phyloP scores from a whole-genome alignment of 169 alveolate genomes.

The Miamiensis avidus region DNA sequence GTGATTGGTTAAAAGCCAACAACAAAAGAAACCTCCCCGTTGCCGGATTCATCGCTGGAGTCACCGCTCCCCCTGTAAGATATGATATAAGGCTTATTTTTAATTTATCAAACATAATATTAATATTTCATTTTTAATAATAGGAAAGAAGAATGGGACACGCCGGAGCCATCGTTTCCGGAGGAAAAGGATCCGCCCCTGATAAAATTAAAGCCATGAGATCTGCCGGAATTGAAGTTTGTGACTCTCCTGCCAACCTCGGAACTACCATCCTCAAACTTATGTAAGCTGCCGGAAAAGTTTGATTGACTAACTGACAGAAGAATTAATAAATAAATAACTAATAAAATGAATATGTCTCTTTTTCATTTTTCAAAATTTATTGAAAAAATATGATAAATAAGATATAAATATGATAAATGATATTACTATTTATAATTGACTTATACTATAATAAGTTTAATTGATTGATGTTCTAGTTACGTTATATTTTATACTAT shows the following conservation, averaged over 20 bases:
- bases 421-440: no score
- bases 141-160: conserved; percentile 89
- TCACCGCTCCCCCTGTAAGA: conserved; percentile 98
- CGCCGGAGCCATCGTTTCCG: conserved; percentile 88
- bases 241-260: conserved; percentile 88
- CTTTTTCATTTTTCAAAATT: no score
- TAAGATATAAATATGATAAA: no score
- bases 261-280: conserved; percentile 84
- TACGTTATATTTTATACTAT: no score
- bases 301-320: conserved; percentile 78
- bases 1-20: conserved; percentile 93
- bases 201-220: conserved; percentile 91
- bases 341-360: conserved; percentile 75
- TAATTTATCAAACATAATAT: neutral
- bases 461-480: no score
- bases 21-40: conserved; percentile 92
- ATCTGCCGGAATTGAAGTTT: conserved; percentile 91
- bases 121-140: neutral
- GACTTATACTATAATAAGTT: no score
- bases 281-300: conserved; percentile 71
- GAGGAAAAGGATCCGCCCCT: conserved; percentile 97
- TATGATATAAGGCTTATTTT: conserved; percentile 94
- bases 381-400: no score
- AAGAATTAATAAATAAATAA: conserved; percentile 99
- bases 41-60: conserved; percentile 97